phyloP scores from a whole-genome alignment of 768 basidiomycete genomes.

The Hemileccinum rubropunctum region DNA sequence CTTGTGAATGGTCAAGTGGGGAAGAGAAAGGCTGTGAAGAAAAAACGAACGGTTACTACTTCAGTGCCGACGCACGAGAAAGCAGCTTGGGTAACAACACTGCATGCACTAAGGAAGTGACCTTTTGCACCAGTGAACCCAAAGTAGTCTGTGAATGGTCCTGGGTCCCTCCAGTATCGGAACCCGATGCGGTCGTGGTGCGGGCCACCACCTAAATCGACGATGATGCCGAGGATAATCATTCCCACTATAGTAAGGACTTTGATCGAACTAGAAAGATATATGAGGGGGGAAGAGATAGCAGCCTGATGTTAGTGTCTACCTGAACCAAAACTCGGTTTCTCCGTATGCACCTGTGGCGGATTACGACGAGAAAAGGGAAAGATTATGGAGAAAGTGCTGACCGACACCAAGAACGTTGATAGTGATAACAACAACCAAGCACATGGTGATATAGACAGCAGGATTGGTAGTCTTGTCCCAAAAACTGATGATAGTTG shows the following conservation, averaged over 20 bases:
- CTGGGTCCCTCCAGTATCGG: not conserved
- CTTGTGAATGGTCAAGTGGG: not conserved
- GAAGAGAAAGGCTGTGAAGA: not conserved
- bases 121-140: not conserved
- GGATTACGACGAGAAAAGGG: too few species aligned
- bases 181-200: not conserved
- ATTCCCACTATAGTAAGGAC: not conserved
- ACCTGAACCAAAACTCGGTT: too few species aligned
- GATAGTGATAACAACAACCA: conserved; percentile 47
- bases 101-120: not conserved
- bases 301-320: too few species aligned
- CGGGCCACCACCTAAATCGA: too few species aligned
- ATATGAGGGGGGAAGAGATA: not conserved
- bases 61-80: not conserved
- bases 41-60: not conserved
- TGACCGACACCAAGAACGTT: conserved; percentile 39
- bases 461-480: conserved; percentile 42
- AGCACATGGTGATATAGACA: conserved; percentile 51
- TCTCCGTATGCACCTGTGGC: too few species aligned
- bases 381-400: too few species aligned
- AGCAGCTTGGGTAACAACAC: not conserved
- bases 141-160: not conserved
- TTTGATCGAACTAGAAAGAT: not conserved
- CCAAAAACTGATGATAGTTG: conserved; percentile 39
- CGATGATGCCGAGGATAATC: too few species aligned